Evolutionary conservation across 192 early-diverging fungal genomes (phyloP).

Genomic region (Martensiomyces pterosporus): DNA sequence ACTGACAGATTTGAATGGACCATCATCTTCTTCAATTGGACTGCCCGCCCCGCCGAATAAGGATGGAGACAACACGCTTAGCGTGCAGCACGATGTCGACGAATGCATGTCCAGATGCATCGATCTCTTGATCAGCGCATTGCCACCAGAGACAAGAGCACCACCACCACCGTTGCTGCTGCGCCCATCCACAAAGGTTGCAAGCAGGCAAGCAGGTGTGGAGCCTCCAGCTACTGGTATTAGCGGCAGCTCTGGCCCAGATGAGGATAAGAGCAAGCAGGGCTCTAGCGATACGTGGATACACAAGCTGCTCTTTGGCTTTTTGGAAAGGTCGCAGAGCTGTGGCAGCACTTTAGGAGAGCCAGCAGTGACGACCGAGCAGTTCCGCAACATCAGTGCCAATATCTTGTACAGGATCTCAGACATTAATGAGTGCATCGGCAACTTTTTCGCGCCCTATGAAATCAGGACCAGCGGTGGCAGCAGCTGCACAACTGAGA

Average conservation of each 20-base stretch:
- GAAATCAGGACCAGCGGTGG: conserved; percentile 3
- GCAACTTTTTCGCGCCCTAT: conserved; percentile 33
- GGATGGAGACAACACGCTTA: conserved; percentile 35
- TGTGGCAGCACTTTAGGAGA: neutral
- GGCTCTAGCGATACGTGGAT: conserved; percentile 29
- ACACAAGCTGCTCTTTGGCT: conserved; percentile 29
- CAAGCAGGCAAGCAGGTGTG: no score
- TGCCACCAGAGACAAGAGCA: conserved; percentile 49
- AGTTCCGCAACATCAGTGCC: conserved; percentile 35
- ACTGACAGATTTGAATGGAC: conserved; percentile 43
- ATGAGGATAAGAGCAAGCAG: no score
- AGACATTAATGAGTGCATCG: conserved; percentile 50
- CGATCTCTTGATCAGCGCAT: conserved; percentile 56
- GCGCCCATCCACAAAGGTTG: no score
- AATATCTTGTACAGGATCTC: conserved; percentile 18
- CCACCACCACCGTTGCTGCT: no score
- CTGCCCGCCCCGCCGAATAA: no score
- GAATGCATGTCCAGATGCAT: conserved; percentile 73
- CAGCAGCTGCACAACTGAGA: no score
- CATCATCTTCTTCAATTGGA: no score
- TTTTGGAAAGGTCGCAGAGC: conserved; percentile 10
- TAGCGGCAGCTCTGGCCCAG: no score
- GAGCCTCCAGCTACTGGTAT: no score
- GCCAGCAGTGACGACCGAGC: conserved; percentile 4
- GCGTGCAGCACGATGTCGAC: conserved; percentile 70